Evolutionary conservation across 2,329 filamentous ascomycete species (phyloP).

Genomic region (Lasiodiplodia sp.): DNA sequence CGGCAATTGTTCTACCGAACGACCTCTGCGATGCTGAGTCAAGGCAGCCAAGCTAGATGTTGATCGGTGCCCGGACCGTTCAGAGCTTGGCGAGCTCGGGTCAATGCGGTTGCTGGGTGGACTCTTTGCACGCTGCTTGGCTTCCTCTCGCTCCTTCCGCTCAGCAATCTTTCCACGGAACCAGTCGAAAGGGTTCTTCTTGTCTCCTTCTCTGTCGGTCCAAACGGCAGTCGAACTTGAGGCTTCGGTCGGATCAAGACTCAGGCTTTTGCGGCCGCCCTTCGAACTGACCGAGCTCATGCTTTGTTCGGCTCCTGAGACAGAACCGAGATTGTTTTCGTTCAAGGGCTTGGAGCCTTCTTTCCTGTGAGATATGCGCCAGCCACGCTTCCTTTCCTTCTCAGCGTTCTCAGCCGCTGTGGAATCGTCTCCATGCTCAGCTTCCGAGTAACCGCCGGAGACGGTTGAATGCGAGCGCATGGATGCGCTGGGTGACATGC

Average conservation of each 20-base stretch:
- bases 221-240: slow-evolving; percentile 36
- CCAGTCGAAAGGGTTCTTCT: slow-evolving; percentile 69
- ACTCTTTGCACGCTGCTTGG: slow-evolving; percentile 61
- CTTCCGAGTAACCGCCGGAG: slow-evolving; percentile 79
- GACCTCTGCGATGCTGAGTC: slow-evolving; percentile 27
- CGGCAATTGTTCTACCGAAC: slow-evolving; percentile 19
- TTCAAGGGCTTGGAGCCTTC: slow-evolving; percentile 43
- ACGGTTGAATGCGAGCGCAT: slow-evolving; percentile 73
- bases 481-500: slow-evolving; percentile 77
- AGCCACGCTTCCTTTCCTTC: slow-evolving; percentile 70
- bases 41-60: slow-evolving; percentile 21
- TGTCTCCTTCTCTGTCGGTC: slow-evolving; percentile 56
- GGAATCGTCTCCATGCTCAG: slow-evolving; percentile 74
- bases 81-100: slow-evolving; percentile 17
- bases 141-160: slow-evolving; percentile 61
- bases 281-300: slow-evolving; percentile 46
- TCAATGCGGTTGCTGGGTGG: slow-evolving; percentile 44
- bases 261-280: slow-evolving; percentile 27
- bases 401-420: slow-evolving; percentile 38
- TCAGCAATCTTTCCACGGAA: slow-evolving; percentile 71
- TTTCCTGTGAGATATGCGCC: slow-evolving; percentile 66
- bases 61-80: slow-evolving; percentile 23
- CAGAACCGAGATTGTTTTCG: slow-evolving; percentile 46
- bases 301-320: slow-evolving; percentile 47
- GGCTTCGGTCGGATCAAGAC: slow-evolving; percentile 16